Conservation (phyloP, 768 basidiomycete species). For the Trametes maxima region DNA sequence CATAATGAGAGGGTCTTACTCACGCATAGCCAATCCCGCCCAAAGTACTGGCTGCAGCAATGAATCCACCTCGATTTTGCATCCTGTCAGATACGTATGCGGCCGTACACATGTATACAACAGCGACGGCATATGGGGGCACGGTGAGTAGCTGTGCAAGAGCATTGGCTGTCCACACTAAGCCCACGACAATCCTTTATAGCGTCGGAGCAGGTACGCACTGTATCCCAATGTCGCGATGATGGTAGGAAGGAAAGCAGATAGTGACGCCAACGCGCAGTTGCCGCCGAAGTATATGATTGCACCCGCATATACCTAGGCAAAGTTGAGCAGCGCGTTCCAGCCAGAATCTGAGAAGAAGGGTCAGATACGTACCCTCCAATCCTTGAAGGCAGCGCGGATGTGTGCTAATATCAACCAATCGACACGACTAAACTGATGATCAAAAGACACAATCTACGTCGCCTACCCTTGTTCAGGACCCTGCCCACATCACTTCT, state of each 20-base stretch:
- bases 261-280: constrained; percentile 72
- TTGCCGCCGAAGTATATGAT: constrained; percentile 80
- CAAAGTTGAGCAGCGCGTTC: background rate
- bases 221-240: constrained; percentile 73
- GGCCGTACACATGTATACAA: constrained; percentile 55
- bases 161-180: constrained; percentile 50
- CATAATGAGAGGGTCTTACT: constrained; percentile 22
- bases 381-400: constrained; percentile 63
- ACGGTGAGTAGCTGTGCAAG: constrained; percentile 73
- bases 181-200: constrained; percentile 41
- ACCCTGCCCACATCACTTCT: constrained; percentile 66
- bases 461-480: constrained; percentile 57
- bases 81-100: constrained; percentile 65
- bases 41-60: constrained; percentile 46
- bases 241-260: constrained; percentile 84
- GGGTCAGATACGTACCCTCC: constrained; percentile 42
- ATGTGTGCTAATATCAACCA: constrained; percentile 66
- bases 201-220: constrained; percentile 57
- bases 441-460: background rate
- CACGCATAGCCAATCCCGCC: constrained; percentile 66
- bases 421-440: background rate
- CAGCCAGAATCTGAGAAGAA: background rate
- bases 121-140: constrained; percentile 74
- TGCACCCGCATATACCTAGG: constrained; percentile 63
- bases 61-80: constrained; percentile 57